Conservation (phyloP, 139 green algal genomes). For the Picochlorum sp. region DNA sequence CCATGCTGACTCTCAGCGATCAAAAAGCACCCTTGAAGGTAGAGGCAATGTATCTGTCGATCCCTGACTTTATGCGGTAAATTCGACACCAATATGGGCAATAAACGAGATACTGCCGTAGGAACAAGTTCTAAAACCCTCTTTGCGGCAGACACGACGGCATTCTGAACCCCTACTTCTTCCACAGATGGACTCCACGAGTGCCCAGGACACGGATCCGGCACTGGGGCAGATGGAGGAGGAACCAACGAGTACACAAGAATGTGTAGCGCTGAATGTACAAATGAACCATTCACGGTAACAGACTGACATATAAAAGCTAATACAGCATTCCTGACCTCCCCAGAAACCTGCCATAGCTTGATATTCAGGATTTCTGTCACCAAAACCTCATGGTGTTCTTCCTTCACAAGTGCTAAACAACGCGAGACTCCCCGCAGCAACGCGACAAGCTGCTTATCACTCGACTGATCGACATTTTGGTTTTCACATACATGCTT, state of each 20-base stretch:
- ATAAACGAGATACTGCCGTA: slow-evolving; percentile 41
- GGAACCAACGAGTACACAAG: slow-evolving; percentile 46
- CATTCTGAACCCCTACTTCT: slow-evolving; percentile 33
- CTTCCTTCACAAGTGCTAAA: slow-evolving; percentile 32
- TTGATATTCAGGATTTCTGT: slow-evolving; percentile 43
- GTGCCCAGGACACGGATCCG: slow-evolving; percentile 14
- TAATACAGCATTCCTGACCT: slow-evolving; percentile 37
- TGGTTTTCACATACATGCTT: slow-evolving; percentile 2
- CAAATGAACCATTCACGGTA: slow-evolving; percentile 51
- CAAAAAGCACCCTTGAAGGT: slow-evolving; percentile 47
- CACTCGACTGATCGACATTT: neutral
- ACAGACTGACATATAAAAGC: slow-evolving; percentile 53
- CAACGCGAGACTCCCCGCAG: slow-evolving; percentile 13
- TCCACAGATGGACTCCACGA: slow-evolving; percentile 33
- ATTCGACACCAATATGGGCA: slow-evolving; percentile 43
- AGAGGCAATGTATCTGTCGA: slow-evolving; percentile 62
- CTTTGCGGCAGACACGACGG: slow-evolving; percentile 29
- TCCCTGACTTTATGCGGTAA: slow-evolving; percentile 61
- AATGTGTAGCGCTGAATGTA: slow-evolving; percentile 44
- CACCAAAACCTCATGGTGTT: slow-evolving; percentile 31
- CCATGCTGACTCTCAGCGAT: slow-evolving; percentile 49
- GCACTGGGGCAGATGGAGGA: slow-evolving; percentile 18
- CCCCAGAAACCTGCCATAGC: slow-evolving; percentile 37
- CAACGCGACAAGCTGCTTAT: slow-evolving; percentile 26
- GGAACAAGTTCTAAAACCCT: slow-evolving; percentile 63